Evolutionary conservation across 768 basidiomycete species (phyloP), one percentile per base, ranked within the genome.

Genomic region (Melanogaster broomeanus): DNA sequence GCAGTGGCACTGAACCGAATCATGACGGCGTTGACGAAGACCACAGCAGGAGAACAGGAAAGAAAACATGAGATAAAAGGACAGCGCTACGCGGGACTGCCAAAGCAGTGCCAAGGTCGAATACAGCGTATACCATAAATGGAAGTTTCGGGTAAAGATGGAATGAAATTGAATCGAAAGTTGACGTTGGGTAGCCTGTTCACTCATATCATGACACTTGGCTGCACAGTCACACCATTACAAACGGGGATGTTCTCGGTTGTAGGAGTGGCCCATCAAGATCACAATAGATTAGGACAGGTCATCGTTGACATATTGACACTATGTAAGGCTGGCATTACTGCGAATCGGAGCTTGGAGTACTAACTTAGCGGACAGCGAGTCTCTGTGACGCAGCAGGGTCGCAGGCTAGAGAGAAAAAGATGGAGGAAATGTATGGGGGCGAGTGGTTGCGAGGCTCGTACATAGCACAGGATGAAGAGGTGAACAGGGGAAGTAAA

Each of bases 31-130:
- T 11, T 30, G 58, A 27, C 67, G 67, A 49, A 52, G 48, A 7
- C 63, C 51, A 54, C 67, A 70, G 49, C 67, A 68, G 41, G 64
- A 51, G 51, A 53, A 56, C 63, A 68, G 35, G 39, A 65, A 51
- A 54, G 58, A 49, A 28, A 70, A 43, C 68, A 68, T 70, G 63
- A 25, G 48, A 19, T 41, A 21, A 37, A 40, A 27, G 48, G 15
- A 30, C 38, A 25, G 24, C 35, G 21, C 49, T 30, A 22, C 34
- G 22, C n/a, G n/a, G n/a, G 3, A 39, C 13, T 42, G 24, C 19
- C 34, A 28, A 34, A 27, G 5, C 25, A n/a, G 31, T 31, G 46
- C n/a, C 42, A 22, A 30, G 19, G 28, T 30, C 40, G 22, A 47
- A 34, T 35, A n/a, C 35, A 31, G 38, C 35, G 38, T n/a, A 6